Base-by-base conservation (phyloP, 1,284 basidiomycete species). In the Leucoagaricus sp. region DNA sequence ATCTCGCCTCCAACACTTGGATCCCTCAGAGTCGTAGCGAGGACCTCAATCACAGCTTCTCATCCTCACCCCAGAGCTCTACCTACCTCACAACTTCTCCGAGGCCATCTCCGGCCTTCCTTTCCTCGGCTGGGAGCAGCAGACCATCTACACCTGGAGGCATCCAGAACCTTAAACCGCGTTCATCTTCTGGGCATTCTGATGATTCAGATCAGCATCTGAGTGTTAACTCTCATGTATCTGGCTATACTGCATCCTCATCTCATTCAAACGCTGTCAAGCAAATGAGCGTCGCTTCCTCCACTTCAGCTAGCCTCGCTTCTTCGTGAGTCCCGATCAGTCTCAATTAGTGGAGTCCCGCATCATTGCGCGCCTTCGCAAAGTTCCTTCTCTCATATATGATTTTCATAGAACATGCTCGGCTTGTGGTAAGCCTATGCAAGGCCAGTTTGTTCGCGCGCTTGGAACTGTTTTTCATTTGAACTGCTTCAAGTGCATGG, bases 401-500 rank as follows among this genome's bases (percentile, higher is more conserved):
- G 29, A 58, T 63, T 50, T 55, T 49, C 50, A 29, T 58, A 90
- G 88, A 62, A 77, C 79, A 70, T 91, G 89, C 68, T 83, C 85
- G 19, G 83, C 89, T 15, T 91, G 89, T 66, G 86, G 85, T 33
- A 85, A 86, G 66, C 72, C 84, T 41, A 89, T 95, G 89, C 89
- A 93, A 57, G 96, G 96, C 12, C 95, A 96, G 60, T 98, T 98
- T 73, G 97, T 99, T 19, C 85, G 97, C 57, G 97, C 97, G 0
- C 80, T 99, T 55, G 91, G 93, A 53, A 91, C 94, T 7, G 94
- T 98, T 34, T 99, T 91, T 70, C 96, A 99, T 72, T 74, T 98
- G 29, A 91, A 94, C 64, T 99, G 96, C 77, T 99, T 99, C 83
- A 92, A 93, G 65, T 99, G 96, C 81, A 85, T 91, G 82, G 94